Evolutionary conservation across 202 grass and related monocot genomes (phyloP), one percentile per base, ranked within the genome.

Genomic region (Hordeum pubiflorum): DNA sequence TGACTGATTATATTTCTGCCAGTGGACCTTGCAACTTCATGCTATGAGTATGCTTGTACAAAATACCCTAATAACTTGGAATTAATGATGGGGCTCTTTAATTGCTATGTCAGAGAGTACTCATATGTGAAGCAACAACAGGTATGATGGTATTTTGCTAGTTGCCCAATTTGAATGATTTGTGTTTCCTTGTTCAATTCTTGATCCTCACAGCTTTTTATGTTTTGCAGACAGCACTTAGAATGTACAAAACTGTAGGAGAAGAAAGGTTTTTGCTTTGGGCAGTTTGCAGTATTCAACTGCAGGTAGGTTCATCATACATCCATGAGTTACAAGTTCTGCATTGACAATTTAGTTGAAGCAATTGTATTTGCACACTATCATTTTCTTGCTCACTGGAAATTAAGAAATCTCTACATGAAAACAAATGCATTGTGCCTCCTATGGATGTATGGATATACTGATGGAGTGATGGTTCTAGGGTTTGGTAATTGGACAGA

Each of bases 1-100:
- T 77, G 58, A 37, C 26, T 31, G 14, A 72, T 73, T 73, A 17
- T 18, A 52, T 70, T 77, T 63, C 54, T 89, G 27, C 55, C 84
- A 98, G 95, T 98, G 90, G 92, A 98, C 91, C 88, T 98, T 76
- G 95, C 92, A 76, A 98, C 90, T 82, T 98, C 92, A 23, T 98
- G 92, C 77, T 98, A 98, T 81, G 95, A 95, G 74, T 90, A 95
- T 36, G 92, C 90, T 76, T 98, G 87, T 91, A 85, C 62, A 38
- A 98, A 98, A 82, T 93, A 90, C 74, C 85, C 89, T 38, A 95
- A 88, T 80, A 95, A 98, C 81, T 87, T 93, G 86, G 95, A 98
- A 79, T 85, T 98, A 55, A 98, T 98, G 92, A 98, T 95, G 90
- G 95, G 95, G 12, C 92, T 98, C 80, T 98, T 98, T 82, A 98